These are phyloP conservation scores for Colletotrichum zoysiae DNA, from an alignment of 2,329 filamentous ascomycete genomes.

Conservation along the genomic window DNA sequence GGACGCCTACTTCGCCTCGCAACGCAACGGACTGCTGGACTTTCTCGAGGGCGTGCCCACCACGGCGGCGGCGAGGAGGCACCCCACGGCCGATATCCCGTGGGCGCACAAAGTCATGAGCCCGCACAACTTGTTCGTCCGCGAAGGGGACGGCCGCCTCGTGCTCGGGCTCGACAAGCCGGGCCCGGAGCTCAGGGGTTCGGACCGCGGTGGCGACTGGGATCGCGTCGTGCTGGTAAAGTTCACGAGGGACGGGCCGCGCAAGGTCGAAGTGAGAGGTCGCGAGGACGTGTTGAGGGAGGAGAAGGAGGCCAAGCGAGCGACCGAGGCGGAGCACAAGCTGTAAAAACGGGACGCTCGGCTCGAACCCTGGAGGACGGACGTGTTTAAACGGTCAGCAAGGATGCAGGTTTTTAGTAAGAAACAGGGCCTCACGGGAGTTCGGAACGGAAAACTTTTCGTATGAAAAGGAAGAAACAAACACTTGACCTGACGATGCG, in stretches of 20 bases:
- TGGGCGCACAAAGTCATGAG: constrained; percentile 74
- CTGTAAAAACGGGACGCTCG: constrained; percentile 4
- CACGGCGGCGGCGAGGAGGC: constrained; percentile 51
- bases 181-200: constrained; percentile 65
- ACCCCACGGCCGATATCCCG: constrained; percentile 60
- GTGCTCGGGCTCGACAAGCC: constrained; percentile 71
- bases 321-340: constrained; percentile 32
- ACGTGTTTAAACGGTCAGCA: neutral
- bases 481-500: neutral
- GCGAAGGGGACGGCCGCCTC: constrained; percentile 58
- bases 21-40: constrained; percentile 65
- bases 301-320: constrained; percentile 53
- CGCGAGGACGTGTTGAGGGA: constrained; percentile 63
- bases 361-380: neutral
- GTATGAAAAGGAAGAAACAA: neutral
- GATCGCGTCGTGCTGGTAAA: constrained; percentile 70
- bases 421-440: neutral
- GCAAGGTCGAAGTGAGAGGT: constrained; percentile 64
- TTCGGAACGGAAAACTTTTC: neutral
- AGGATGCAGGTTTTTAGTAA: neutral
- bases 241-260: constrained; percentile 64
- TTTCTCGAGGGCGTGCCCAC: constrained; percentile 63
- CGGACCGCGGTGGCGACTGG: constrained; percentile 66
- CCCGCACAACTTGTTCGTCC: constrained; percentile 62
- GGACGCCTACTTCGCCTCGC: constrained; percentile 56